phyloP scores from a whole-genome alignment of 768 basidiomycete species.

The Lentinula guzmanii region DNA sequence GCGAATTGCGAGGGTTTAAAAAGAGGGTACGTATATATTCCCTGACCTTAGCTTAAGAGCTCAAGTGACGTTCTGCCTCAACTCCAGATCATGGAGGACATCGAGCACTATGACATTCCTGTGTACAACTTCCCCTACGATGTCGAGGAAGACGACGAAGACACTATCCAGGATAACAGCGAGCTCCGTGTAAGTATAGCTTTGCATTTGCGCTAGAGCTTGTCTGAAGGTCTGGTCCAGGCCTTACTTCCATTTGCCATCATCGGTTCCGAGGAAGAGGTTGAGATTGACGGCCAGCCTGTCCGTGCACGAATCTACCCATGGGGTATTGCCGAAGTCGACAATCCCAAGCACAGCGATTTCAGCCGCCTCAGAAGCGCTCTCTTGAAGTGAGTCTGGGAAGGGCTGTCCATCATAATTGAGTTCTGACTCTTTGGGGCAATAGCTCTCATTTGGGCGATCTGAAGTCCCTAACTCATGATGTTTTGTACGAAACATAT shows the following conservation, averaged over 20 bases:
- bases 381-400: slow-evolving; percentile 65
- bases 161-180: slow-evolving; percentile 95
- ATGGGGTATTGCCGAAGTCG: slow-evolving; percentile 98
- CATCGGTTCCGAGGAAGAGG: slow-evolving; percentile 95
- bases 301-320: slow-evolving; percentile 95
- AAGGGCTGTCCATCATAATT: not conserved
- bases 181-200: slow-evolving; percentile 70
- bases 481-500: slow-evolving; percentile 93
- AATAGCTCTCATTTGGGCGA: slow-evolving; percentile 88
- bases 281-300: slow-evolving; percentile 86
- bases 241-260: slow-evolving; percentile 94
- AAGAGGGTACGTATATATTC: slow-evolving; percentile 59
- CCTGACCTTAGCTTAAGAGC: not conserved
- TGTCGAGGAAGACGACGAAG: slow-evolving; percentile 98
- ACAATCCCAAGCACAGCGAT: slow-evolving; percentile 99
- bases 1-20: slow-evolving; percentile 93
- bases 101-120: slow-evolving; percentile 96
- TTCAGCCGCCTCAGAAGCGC: slow-evolving; percentile 91
- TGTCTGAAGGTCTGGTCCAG: slow-evolving; percentile 26
- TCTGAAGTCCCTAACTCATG: slow-evolving; percentile 90
- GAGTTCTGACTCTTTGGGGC: slow-evolving; percentile 6
- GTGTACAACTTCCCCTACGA: slow-evolving; percentile 99
- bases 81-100: slow-evolving; percentile 95
- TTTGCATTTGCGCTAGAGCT: not conserved
- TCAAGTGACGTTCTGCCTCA: slow-evolving; percentile 1